phyloP scores from a whole-genome alignment of 805 yeast genomes.

The Candida michaelii region DNA sequence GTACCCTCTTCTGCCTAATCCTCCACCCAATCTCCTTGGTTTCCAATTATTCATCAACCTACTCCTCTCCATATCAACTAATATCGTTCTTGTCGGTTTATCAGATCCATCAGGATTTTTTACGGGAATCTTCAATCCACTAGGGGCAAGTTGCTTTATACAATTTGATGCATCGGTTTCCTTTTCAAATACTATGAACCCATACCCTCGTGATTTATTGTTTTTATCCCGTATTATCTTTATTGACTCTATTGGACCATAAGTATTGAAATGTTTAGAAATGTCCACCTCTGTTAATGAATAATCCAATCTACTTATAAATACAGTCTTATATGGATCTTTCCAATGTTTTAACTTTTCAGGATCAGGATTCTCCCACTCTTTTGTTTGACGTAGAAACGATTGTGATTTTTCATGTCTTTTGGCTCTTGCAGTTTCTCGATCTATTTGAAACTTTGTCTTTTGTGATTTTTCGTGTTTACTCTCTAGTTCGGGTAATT shows the following conservation, averaged over 20 bases:
- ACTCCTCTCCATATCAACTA: conserved; percentile 76
- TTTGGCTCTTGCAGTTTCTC: conserved; percentile 10
- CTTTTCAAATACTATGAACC: conserved; percentile 67
- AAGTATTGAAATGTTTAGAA: conserved; percentile 57
- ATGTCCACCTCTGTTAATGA: conserved; percentile 65
- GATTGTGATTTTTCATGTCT: conserved; percentile 15
- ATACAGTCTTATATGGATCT: conserved; percentile 78
- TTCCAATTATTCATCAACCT: conserved; percentile 64
- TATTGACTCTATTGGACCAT: conserved; percentile 66
- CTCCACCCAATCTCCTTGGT: conserved; percentile 84
- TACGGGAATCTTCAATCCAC: conserved; percentile 30
- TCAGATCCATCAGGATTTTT: conserved; percentile 39
- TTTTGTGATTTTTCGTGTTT: neutral
- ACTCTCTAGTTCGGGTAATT: conserved; percentile 4
- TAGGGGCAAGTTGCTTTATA: conserved; percentile 52
- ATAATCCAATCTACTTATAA: conserved; percentile 72
- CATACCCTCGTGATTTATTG: conserved; percentile 76
- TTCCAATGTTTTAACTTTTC: conserved; percentile 30
- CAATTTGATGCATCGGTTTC: conserved; percentile 64
- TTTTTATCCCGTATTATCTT: conserved; percentile 36
- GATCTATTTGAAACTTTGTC: conserved; percentile 6
- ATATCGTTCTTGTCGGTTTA: conserved; percentile 39
- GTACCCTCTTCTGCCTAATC: conserved; percentile 83
- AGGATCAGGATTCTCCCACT: conserved; percentile 33
- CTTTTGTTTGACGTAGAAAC: conserved; percentile 24